These are phyloP conservation scores for Phlebiopsis flavidoalba DNA, from an alignment of 768 basidiomycete genomes.

Conservation along the genomic window DNA sequence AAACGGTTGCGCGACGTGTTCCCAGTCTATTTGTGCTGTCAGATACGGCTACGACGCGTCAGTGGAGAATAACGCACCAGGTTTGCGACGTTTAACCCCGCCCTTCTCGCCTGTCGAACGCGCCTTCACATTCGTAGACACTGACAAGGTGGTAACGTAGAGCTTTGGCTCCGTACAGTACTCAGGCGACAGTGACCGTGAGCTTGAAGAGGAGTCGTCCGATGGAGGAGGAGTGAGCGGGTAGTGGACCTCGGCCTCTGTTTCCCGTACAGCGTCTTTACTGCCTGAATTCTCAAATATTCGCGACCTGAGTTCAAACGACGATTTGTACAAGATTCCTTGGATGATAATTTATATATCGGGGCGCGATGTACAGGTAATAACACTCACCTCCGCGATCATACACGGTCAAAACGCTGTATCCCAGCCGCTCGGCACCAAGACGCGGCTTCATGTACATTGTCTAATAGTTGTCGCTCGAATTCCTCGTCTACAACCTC, in stretches of 20 bases:
- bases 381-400: constrained; percentile 58
- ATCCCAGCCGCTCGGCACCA: constrained; percentile 69
- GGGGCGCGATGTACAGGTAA: not conserved
- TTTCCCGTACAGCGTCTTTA: constrained; percentile 17
- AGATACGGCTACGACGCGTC: not conserved
- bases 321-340: constrained; percentile 17
- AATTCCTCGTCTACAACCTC: constrained; percentile 27
- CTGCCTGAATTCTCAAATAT: constrained; percentile 16
- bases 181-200: constrained; percentile 56
- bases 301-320: constrained; percentile 35
- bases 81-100: constrained; percentile 17
- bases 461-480: constrained; percentile 44
- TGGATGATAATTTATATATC: not conserved
- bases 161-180: constrained; percentile 11
- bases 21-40: not conserved
- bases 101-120: constrained; percentile 6
- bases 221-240: constrained; percentile 78
- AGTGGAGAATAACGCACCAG: constrained; percentile 9
- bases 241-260: constrained; percentile 56
- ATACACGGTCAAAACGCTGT: constrained; percentile 60
- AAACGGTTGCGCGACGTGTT: constrained; percentile 22
- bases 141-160: constrained; percentile 15
- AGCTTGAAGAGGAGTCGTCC: constrained; percentile 63
- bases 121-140: constrained; percentile 4
- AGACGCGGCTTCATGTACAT: constrained; percentile 43